Evolutionary conservation across 495 filamentous ascomycete species (phyloP).

Genomic region (Aspergillus campestris): DNA sequence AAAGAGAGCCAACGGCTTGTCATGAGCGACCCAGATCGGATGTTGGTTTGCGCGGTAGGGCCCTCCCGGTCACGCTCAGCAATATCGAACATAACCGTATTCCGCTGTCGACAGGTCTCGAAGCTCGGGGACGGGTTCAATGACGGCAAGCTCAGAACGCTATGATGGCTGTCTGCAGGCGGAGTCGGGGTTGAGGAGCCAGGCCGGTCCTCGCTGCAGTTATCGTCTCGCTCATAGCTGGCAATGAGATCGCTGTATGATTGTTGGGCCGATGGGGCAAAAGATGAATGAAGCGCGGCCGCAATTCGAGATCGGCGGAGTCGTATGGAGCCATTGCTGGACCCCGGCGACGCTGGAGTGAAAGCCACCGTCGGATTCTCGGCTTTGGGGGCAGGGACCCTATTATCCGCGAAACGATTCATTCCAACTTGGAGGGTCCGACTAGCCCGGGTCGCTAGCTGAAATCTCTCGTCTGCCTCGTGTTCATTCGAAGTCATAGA

Average conservation of each 20-base stretch:
- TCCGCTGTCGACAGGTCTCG: conserved; percentile 28
- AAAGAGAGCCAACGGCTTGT: conserved; percentile 87
- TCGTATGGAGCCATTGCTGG: conserved; percentile 26
- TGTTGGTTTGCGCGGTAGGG: conserved; percentile 65
- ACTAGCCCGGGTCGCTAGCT: conserved; percentile 34
- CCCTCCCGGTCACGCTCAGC: conserved; percentile 51
- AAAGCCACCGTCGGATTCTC: conserved; percentile 14
- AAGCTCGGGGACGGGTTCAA: conserved; percentile 21
- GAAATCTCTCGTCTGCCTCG: conserved; percentile 22
- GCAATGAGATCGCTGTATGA: conserved; percentile 34
- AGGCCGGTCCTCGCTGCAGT: not conserved
- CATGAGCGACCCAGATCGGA: conserved; percentile 72
- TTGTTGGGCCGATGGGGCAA: conserved; percentile 31
- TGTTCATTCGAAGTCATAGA: conserved; percentile 2
- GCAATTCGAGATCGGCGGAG: conserved; percentile 36
- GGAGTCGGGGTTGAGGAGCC: conserved; percentile 4
- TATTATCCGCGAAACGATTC: conserved; percentile 11
- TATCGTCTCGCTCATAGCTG: conserved; percentile 13
- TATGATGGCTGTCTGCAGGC: conserved; percentile 19
- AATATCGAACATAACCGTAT: conserved; percentile 37
- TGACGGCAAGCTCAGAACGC: conserved; percentile 22
- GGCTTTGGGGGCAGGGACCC: conserved; percentile 2
- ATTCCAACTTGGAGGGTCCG: conserved; percentile 34
- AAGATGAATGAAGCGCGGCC: conserved; percentile 31
- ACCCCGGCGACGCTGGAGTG: conserved; percentile 17